These are phyloP conservation scores for Hypoxylon sp. DNA, from an alignment of 2,329 filamentous ascomycete genomes.

Conservation along the genomic window DNA sequence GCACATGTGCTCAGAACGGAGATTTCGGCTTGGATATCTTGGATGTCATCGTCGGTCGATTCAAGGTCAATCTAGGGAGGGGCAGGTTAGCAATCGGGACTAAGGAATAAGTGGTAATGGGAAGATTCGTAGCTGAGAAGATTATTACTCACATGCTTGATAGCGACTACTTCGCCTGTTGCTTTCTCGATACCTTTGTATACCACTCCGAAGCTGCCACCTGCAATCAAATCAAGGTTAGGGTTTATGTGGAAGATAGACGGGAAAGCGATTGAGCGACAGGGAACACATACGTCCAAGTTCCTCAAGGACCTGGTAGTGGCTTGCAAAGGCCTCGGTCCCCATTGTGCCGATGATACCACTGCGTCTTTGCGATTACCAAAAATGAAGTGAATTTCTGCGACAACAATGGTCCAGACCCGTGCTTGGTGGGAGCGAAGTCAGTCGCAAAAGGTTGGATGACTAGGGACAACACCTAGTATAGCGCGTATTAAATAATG, in stretches of 20 bases:
- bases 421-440: slow-evolving; percentile 27
- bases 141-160: slow-evolving; percentile 81
- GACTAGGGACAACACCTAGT: slow-evolving; percentile 24
- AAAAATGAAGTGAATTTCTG: slow-evolving; percentile 6
- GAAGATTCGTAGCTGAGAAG: no score
- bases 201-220: slow-evolving; percentile 94
- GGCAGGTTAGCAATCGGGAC: slow-evolving; percentile 4
- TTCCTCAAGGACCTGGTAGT: slow-evolving; percentile 96
- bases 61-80: slow-evolving; percentile 90
- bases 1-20: slow-evolving; percentile 93
- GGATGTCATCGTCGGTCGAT: slow-evolving; percentile 97
- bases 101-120: no score
- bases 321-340: slow-evolving; percentile 76
- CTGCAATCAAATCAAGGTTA: slow-evolving; percentile 54
- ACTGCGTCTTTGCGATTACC: neutral
- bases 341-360: slow-evolving; percentile 54
- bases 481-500: slow-evolving; percentile 10
- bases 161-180: slow-evolving; percentile 92
- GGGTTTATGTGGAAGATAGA: no score
- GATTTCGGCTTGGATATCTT: slow-evolving; percentile 98
- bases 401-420: slow-evolving; percentile 27
- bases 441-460: slow-evolving; percentile 26
- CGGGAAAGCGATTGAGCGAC: neutral
- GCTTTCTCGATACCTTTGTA: slow-evolving; percentile 94
- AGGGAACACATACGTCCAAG: slow-evolving; percentile 77